phyloP scores from a whole-genome alignment of 495 filamentous ascomycete species.

The Viridothelium virens region DNA sequence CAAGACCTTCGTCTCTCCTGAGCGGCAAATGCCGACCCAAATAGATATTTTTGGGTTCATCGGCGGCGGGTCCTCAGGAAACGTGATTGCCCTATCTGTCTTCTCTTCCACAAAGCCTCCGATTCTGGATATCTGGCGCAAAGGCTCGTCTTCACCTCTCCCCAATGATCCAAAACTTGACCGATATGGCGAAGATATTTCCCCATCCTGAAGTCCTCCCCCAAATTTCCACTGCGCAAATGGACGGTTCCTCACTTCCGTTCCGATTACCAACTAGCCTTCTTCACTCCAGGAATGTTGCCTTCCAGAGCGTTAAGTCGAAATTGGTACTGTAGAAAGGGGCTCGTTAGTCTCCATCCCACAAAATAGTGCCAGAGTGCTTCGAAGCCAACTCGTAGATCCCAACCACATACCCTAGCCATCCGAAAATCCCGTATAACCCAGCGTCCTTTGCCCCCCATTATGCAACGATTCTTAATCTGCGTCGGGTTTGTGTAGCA shows the following conservation, averaged over 20 bases:
- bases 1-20: too few species aligned
- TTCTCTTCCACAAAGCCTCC: not conserved
- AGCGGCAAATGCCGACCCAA: too few species aligned
- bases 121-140: not conserved
- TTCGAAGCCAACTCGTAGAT: not conserved
- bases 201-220: not conserved
- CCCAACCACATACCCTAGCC: constrained; percentile 59
- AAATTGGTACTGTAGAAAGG: constrained; percentile 68
- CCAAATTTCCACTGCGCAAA: too few species aligned
- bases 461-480: constrained; percentile 85
- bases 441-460: constrained; percentile 78
- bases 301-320: constrained; percentile 81
- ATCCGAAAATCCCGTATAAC: constrained; percentile 84
- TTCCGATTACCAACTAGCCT: constrained; percentile 76
- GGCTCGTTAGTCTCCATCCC: constrained; percentile 18
- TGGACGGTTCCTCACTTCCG: not conserved
- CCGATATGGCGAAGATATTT: not conserved
- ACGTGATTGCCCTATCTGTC: not conserved
- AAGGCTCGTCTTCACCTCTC: not conserved
- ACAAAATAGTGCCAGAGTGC: not conserved
- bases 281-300: constrained; percentile 83
- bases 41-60: too few species aligned
- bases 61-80: too few species aligned
- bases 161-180: not conserved
- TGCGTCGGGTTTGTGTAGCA: constrained; percentile 86